These are phyloP conservation scores for Globisporangium perplexum DNA, from an alignment of 352 stramenopile genomes.

Conservation along the genomic window DNA sequence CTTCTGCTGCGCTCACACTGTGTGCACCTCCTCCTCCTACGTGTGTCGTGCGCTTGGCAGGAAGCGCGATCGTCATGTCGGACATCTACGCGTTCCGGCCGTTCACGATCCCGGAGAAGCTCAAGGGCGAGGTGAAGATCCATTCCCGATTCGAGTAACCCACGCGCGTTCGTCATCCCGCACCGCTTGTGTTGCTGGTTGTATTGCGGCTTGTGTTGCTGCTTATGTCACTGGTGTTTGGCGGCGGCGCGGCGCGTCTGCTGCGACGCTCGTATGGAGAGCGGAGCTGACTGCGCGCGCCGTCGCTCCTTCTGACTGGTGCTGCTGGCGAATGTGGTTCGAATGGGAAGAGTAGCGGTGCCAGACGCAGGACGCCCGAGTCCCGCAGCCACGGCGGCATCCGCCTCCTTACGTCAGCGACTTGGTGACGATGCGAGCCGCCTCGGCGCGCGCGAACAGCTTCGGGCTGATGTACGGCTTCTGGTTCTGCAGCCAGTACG, in stretches of 20 bases:
- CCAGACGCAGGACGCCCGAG: too few relatives aligned
- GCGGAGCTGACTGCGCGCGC: background rate
- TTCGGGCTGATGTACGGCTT: constrained; percentile 81
- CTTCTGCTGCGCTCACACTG: too few relatives aligned
- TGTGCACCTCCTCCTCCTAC: too few relatives aligned
- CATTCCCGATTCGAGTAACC: constrained; percentile 65
- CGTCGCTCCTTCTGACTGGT: background rate
- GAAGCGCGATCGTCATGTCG: constrained; percentile 40
- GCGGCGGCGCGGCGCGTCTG: too few relatives aligned
- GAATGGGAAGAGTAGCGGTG: too few relatives aligned
- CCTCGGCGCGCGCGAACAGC: constrained; percentile 78
- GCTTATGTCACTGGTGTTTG: background rate
- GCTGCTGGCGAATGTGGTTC: too few relatives aligned
- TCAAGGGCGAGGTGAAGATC: constrained; percentile 50
- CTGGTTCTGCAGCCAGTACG: constrained; percentile 77
- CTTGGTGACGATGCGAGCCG: constrained; percentile 80
- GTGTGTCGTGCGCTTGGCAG: too few relatives aligned
- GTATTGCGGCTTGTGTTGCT: background rate
- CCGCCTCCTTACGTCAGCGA: constrained; percentile 39
- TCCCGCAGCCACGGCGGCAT: too few relatives aligned
- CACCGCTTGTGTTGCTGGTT: too few relatives aligned
- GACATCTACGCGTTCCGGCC: constrained; percentile 73
- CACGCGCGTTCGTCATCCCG: background rate
- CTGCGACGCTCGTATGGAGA: too few relatives aligned
- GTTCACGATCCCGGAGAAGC: constrained; percentile 31